Evolutionary conservation across 345 rosid genomes (phyloP).

Genomic region (Bretschneidera sinensis): DNA sequence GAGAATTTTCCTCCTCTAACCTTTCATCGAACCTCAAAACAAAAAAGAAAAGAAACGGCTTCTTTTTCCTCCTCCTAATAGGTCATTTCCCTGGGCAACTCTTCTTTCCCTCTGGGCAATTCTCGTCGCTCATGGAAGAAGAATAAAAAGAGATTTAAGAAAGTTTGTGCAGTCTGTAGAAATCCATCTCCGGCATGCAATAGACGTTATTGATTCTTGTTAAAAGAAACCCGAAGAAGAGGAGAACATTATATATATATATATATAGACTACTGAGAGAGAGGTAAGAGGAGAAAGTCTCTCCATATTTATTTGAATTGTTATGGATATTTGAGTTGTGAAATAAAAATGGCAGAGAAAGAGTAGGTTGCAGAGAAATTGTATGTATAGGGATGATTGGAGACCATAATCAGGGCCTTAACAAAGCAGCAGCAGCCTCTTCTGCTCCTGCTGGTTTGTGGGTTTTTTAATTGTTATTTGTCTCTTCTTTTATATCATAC

Average conservation of each 20-base stretch:
- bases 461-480: slow-evolving; percentile 37
- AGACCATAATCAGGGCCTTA: slow-evolving; percentile 25
- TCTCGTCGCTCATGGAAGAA: slow-evolving; percentile 41
- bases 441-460: slow-evolving; percentile 32
- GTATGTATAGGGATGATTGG: slow-evolving; percentile 60
- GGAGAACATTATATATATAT: slow-evolving; percentile 2
- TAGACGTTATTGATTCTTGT: slow-evolving; percentile 10
- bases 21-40: slow-evolving; percentile 13
- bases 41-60: slow-evolving; percentile 5
- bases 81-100: neutral
- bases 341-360: slow-evolving; percentile 40
- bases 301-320: slow-evolving; percentile 52
- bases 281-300: slow-evolving; percentile 47
- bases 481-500: slow-evolving; percentile 37
- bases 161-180: slow-evolving; percentile 12
- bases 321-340: slow-evolving; percentile 43
- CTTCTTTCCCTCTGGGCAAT: slow-evolving; percentile 31
- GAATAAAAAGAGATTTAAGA: slow-evolving; percentile 9
- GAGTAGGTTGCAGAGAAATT: slow-evolving; percentile 49
- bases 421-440: slow-evolving; percentile 19
- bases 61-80: slow-evolving; percentile 13
- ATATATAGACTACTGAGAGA: slow-evolving; percentile 9
- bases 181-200: slow-evolving; percentile 2
- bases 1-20: slow-evolving; percentile 46
- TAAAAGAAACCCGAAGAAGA: slow-evolving; percentile 9